These are phyloP conservation scores for Pestalotiopsis sp. DNA, from an alignment of 2,329 filamentous ascomycete genomes.

Conservation along the genomic window DNA sequence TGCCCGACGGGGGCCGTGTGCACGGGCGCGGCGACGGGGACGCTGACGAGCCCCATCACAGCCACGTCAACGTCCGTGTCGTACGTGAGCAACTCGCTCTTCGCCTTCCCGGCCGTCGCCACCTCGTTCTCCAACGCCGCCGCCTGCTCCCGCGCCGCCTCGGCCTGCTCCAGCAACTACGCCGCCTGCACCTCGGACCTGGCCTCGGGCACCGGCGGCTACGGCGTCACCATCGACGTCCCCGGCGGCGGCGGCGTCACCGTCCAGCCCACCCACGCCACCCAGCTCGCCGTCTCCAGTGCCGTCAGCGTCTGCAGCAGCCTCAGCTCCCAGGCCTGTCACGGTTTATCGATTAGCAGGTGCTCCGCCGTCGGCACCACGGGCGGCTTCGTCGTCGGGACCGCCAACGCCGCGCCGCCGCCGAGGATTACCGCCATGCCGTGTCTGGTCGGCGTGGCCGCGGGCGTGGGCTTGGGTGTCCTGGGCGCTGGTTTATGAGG, in stretches of 20 bases:
- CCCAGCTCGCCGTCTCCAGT: constrained; percentile 42
- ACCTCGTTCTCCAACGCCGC: constrained; percentile 54
- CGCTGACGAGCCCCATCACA: constrained; percentile 34
- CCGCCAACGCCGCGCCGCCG: constrained; percentile 27
- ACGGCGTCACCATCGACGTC: constrained; percentile 59
- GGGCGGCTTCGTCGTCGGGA: constrained; percentile 29
- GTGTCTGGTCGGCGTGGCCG: constrained; percentile 31
- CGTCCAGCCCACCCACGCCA: constrained; percentile 40
- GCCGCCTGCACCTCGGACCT: constrained; percentile 55
- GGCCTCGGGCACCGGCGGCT: constrained; percentile 40
- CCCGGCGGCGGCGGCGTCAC: constrained; percentile 57
- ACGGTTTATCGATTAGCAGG: constrained; percentile 41
- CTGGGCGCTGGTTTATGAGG: constrained; percentile 27
- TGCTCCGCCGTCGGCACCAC: constrained; percentile 36
- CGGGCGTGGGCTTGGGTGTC: constrained; percentile 33
- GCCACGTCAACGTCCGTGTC: constrained; percentile 35
- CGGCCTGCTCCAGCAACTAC: constrained; percentile 57
- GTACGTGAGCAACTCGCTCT: constrained; percentile 60
- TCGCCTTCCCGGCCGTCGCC: constrained; percentile 61
- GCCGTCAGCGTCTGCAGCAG: constrained; percentile 60
- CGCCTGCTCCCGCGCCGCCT: constrained; percentile 54
- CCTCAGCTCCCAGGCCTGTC: constrained; percentile 55
- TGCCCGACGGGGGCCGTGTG: constrained; percentile 56
- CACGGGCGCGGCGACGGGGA: constrained; percentile 54
- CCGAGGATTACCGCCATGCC: constrained; percentile 28